Evolutionary conservation across 306 rosid species (phyloP).

Genomic region (Urtica urens): DNA sequence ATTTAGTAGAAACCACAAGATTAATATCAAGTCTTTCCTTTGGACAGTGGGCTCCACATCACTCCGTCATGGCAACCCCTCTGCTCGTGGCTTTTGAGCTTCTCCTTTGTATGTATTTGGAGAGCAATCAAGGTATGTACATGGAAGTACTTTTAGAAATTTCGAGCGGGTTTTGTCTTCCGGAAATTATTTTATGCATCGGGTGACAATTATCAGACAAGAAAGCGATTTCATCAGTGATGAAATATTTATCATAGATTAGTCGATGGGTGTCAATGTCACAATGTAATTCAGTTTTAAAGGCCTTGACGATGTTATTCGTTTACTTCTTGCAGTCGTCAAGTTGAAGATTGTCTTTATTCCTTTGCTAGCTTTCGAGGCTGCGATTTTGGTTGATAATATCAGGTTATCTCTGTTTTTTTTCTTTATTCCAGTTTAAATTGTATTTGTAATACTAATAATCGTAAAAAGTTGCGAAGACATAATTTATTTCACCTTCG

Average conservation of each 20-base stretch:
- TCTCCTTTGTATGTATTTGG: slow-evolving; percentile 73
- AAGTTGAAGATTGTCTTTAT: slow-evolving; percentile 72
- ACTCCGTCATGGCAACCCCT: slow-evolving; percentile 65
- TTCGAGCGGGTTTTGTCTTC: no score
- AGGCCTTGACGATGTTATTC: slow-evolving; percentile 1
- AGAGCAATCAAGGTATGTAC: slow-evolving; percentile 48
- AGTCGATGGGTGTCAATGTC: no score
- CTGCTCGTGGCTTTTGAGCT: slow-evolving; percentile 88
- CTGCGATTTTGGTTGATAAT: slow-evolving; percentile 72
- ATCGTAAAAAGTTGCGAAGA: not conserved
- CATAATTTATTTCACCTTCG: slow-evolving; percentile 3
- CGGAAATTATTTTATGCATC: no score
- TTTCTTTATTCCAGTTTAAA: not conserved
- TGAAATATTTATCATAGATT: no score
- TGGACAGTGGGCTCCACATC: slow-evolving; percentile 97
- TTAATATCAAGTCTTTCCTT: no score
- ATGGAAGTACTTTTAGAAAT: no score
- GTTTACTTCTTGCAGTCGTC: slow-evolving; percentile 43
- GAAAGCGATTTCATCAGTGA: no score
- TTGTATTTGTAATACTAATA: not conserved
- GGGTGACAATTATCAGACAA: no score
- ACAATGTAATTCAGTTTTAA: slow-evolving; percentile 2
- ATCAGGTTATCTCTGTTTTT: slow-evolving; percentile 40
- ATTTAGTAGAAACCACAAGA: not conserved
- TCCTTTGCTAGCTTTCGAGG: slow-evolving; percentile 64